Evolutionary conservation across 2,329 filamentous ascomycete genomes (phyloP).

Genomic region (Aspergillus sp.): DNA sequence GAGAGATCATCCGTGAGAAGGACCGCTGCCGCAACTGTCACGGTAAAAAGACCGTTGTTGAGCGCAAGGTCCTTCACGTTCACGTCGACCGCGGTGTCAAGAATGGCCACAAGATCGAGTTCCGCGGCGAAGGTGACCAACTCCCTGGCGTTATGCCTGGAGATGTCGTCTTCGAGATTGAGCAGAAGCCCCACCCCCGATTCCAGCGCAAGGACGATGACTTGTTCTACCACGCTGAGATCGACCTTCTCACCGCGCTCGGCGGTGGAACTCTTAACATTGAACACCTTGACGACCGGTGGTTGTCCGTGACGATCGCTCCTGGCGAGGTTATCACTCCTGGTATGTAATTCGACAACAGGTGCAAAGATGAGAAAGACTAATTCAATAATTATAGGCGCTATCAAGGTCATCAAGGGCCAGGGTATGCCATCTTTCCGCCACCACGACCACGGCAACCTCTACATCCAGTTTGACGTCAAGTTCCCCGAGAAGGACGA

Average conservation of each 20-base stretch:
- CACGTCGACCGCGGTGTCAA: slow-evolving; percentile 94
- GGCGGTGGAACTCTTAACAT: slow-evolving; percentile 88
- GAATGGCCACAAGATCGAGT: slow-evolving; percentile 94
- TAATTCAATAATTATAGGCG: slow-evolving; percentile 55
- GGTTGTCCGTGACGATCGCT: slow-evolving; percentile 88
- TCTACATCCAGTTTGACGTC: slow-evolving; percentile 96
- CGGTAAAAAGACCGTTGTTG: slow-evolving; percentile 97
- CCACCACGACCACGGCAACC: slow-evolving; percentile 92
- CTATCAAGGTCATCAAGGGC: slow-evolving; percentile 89
- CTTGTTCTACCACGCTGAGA: slow-evolving; percentile 90
- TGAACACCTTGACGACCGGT: slow-evolving; percentile 96
- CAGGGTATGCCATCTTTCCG: slow-evolving; percentile 97
- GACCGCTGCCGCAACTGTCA: slow-evolving; percentile 95
- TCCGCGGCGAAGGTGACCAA: slow-evolving; percentile 95
- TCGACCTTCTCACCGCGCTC: slow-evolving; percentile 91
- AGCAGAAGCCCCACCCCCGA: slow-evolving; percentile 95
- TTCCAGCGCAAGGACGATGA: slow-evolving; percentile 98
- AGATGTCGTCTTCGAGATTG: slow-evolving; percentile 97
- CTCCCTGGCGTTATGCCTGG: slow-evolving; percentile 89
- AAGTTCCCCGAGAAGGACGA: slow-evolving; percentile 85
- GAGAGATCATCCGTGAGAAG: slow-evolving; percentile 94
- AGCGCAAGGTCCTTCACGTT: slow-evolving; percentile 97
- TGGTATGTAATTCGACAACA: slow-evolving; percentile 58
- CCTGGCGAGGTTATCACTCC: slow-evolving; percentile 93
- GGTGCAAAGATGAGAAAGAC: background rate